phyloP scores from a whole-genome alignment of 2,329 filamentous ascomycete genomes.

The Tolypocladium pustulatum region DNA sequence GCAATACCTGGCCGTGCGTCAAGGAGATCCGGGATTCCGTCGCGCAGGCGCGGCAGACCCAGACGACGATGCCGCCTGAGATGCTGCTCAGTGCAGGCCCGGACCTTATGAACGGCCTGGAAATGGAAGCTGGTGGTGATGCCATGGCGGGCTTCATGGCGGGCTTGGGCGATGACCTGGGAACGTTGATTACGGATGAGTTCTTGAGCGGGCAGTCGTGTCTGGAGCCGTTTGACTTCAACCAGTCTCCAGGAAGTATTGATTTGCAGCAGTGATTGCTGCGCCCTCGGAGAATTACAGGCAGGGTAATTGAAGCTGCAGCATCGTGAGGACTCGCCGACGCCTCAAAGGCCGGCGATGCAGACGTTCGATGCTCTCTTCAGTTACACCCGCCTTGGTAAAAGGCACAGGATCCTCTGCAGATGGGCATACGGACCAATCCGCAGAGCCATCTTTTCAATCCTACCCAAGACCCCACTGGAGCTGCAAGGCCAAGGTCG shows the following conservation, averaged over 20 bases:
- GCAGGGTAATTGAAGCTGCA: too few species aligned
- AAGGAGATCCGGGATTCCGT: conserved; percentile 27
- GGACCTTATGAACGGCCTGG: conserved; percentile 22
- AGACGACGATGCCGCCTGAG: conserved; percentile 19
- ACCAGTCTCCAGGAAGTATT: conserved; percentile 7
- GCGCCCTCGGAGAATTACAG: too few species aligned
- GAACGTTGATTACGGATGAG: conserved; percentile 23
- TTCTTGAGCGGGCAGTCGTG: conserved; percentile 19
- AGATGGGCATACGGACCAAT: too few species aligned
- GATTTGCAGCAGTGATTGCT: neutral
- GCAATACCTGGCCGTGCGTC: conserved; percentile 37
- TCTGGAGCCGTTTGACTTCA: conserved; percentile 20
- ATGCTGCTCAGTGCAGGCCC: conserved; percentile 17
- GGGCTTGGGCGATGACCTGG: conserved; percentile 18
- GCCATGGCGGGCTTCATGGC: conserved; percentile 15
- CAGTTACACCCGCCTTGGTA: too few species aligned
- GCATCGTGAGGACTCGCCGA: too few species aligned
- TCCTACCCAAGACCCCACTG: too few species aligned
- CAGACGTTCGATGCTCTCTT: too few species aligned
- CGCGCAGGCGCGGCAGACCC: conserved; percentile 17
- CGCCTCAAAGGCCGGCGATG: too few species aligned
- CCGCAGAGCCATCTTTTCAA: too few species aligned
- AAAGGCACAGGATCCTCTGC: too few species aligned
- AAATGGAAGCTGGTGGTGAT: conserved; percentile 10
- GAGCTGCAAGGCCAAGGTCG: too few species aligned